Evolutionary conservation across 169 alveolate genomes (phyloP), one percentile per base, ranked within the genome.

Genomic region (Babesia bigemina): DNA sequence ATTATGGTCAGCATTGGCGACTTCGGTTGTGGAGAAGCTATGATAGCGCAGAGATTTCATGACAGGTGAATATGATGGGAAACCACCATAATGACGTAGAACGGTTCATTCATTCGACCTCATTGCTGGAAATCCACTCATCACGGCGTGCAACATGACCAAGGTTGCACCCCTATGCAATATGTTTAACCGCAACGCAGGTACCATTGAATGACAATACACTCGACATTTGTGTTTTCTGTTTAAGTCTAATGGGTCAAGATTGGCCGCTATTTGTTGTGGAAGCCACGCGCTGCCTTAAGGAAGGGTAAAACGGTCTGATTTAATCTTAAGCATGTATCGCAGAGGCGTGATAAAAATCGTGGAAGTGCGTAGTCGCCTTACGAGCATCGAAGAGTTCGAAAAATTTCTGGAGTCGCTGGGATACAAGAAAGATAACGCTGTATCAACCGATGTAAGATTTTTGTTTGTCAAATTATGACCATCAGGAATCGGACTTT

Each of bases 171-270:
- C 39, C 8, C 24, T 7, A 11, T 12, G 17, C 22, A 19, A 13
- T 24, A 16, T 10, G 28, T 28, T 2, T 17, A 0, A 55, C 9
- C 24, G 17, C 57, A 24, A 36, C 62, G 55, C 69, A 88, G 92
- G 92, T 92, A 10, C 95, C 96, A 12, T 36, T 92, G 59, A 63
- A 57, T 0, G 62, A 61, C 26, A 74, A 58, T 17, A 39, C 75
- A 10, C 71, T 92, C 19, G 94, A 93, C 60, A 70, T 88, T 16
- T 92, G 91, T 24, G 62, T 93, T 0, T 93, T 92, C 62, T 92
- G 96, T 45, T 75, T 93, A 52, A 88, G 95, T 72, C 63, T 93
- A 60, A 93, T 93, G 96, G 96, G 96, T 19, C 39, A 52, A 4
- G 94, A 93, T 57, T 93, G 96, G 96, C 96, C 96, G 4, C 39